Evolutionary conservation across 2,329 filamentous ascomycete species (phyloP).

Genomic region (Ophiostoma perfectum): DNA sequence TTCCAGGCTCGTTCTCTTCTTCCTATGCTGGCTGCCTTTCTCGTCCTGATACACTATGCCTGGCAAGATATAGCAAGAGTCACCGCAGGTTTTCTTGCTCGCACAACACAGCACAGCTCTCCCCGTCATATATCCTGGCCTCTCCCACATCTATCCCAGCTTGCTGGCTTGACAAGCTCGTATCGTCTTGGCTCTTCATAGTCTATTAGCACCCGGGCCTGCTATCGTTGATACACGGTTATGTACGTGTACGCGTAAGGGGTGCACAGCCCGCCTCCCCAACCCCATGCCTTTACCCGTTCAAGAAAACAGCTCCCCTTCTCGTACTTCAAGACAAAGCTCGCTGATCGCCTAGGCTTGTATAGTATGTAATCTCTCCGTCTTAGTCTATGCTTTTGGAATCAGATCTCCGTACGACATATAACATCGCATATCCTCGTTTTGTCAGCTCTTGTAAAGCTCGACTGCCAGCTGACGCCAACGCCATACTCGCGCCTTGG

Average conservation of each 20-base stretch:
- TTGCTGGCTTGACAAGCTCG: not conserved
- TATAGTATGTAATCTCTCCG: too few relatives aligned
- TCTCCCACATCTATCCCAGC: too few relatives aligned
- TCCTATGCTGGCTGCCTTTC: too few relatives aligned
- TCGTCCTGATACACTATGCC: too few relatives aligned
- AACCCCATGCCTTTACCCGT: not conserved
- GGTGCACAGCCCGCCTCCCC: constrained; percentile 5
- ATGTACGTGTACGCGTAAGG: constrained; percentile 6
- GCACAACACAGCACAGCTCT: too few relatives aligned
- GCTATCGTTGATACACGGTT: not conserved
- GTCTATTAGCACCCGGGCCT: not conserved
- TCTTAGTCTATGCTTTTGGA: too few relatives aligned
- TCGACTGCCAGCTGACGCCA: not conserved
- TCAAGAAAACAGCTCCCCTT: not conserved
- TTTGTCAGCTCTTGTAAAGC: not conserved
- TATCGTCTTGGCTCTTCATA: not conserved
- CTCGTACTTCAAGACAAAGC: not conserved
- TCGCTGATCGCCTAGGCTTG: not conserved
- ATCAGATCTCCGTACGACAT: not conserved
- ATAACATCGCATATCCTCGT: not conserved
- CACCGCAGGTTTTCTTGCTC: too few relatives aligned
- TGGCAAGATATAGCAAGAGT: too few relatives aligned
- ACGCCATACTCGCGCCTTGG: not conserved
- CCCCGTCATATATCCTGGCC: too few relatives aligned
- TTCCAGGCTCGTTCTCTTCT: too few relatives aligned